A percentile compares a stretch with the other conserved stretches of the same genome.
phyloP scores from a whole-genome alignment of 163 green algal species.

The Botryococcus braunii region DNA sequence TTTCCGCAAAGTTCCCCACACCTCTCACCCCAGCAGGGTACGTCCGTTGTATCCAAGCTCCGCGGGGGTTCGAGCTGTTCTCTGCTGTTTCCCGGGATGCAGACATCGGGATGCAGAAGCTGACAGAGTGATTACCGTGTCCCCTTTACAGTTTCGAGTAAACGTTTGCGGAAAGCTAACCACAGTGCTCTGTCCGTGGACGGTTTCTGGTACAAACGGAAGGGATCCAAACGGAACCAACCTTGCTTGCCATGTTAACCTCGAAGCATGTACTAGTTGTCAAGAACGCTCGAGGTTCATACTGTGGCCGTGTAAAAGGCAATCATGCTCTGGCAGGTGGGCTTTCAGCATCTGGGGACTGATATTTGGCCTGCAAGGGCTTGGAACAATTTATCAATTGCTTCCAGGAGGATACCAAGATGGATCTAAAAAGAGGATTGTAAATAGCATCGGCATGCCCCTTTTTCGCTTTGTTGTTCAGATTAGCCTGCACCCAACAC shows the following conservation, averaged over 20 bases:
- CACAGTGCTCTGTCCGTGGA: background rate
- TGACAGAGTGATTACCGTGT: no score
- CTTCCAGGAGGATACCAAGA: constrained; percentile 32
- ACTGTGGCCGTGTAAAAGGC: no score
- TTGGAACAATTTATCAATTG: constrained; percentile 35
- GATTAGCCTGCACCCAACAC: background rate
- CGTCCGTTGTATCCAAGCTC: background rate
- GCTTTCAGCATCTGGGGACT: constrained; percentile 56
- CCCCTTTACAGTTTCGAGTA: no score
- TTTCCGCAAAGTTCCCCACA: constrained; percentile 34
- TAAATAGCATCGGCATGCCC: constrained; percentile 35
- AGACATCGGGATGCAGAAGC: background rate
- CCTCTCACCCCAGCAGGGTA: constrained; percentile 48
- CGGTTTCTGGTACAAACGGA: background rate
- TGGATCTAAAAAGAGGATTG: constrained; percentile 28
- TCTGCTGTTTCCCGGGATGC: background rate
- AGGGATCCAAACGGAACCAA: no score
- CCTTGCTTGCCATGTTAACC: no score
- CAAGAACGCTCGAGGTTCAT: no score
- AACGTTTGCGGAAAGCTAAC: no score
- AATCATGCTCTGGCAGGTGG: constrained; percentile 25
- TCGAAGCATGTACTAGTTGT: no score
- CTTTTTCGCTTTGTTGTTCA: background rate
- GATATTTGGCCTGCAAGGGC: constrained; percentile 53
- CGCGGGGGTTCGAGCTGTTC: background rate